Evolutionary conservation across 164 flowering plant species (phyloP), one percentile per base, ranked within the genome.

Genomic region (Vitis rupestris): DNA sequence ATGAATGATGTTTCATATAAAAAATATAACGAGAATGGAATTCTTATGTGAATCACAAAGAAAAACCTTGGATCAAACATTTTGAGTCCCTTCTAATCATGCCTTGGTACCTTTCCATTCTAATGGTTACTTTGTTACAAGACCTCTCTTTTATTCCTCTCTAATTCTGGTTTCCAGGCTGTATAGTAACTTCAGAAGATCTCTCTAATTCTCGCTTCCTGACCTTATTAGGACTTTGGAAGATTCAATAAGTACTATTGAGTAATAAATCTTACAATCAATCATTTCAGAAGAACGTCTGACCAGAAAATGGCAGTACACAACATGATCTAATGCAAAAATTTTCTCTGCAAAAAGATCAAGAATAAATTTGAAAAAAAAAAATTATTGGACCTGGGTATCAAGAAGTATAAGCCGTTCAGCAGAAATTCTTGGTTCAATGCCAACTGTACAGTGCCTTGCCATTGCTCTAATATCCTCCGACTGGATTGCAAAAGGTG

Each of bases 391-490:
- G 54, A 90, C 98, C 94, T 91, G 97, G 49, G 98, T 89, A 77
- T 94, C 98, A 65, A 94, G 97, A 72, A 94, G 98, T 67, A 94
- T 89, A 56, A 94, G 72, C 61, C 98, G 81, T 66, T 94, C 97
- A 47, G 90, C 66, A 47, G 97, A 83, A 72, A 94, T 71, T 77
- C 97, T 76, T 8, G 93, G 95, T 77, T 94, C 98, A 76, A 92
- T 87, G 49, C 98, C 98, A 14, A 66, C 66, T n/a, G 91, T 85
- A 78, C 88, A 87, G 61, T 94, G 97, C 80, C 83, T 85, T 27
- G 97, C 92, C 86, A 80, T 75, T 67, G 86, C 89, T 72, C 84
- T 84, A 6, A 79, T 86, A 60, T 94, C 98, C 66, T 92, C 93
- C 6, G 95, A 76, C 70, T 88, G 88, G 58, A 75, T 79, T 16